Base-by-base conservation (phyloP, 163 green algal genomes). In the Prototheca cutis region DNA sequence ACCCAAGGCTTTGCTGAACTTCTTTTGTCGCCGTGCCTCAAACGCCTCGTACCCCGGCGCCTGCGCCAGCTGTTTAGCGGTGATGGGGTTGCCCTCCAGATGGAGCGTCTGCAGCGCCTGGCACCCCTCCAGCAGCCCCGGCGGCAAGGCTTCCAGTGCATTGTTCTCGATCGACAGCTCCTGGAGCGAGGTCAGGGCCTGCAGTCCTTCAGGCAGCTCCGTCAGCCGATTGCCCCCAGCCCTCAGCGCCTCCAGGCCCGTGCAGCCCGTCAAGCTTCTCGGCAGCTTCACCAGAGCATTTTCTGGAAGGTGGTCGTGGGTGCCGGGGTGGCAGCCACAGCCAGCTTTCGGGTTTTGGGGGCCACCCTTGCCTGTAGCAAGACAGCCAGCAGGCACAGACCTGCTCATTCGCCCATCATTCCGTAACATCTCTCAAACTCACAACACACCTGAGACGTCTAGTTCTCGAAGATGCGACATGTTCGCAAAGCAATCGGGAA, bases 1-100 rank as follows among this genome's bases (percentile, higher is more conserved):
- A 15, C 65, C 72, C 5, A 91, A 70, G 4, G 62, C 61, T 54
- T 87, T 86, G 63, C 79, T 70, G 47, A 76, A 87, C 57, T 90
- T 91, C 27, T 30, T 55, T 42, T 66, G 63, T 5, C 84, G 64
- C 34, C 84, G 66, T 34, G 61, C 65, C 48, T 91, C 81, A 69
- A 84, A 87, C 3, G 67, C 71, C 6, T 67, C 40, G 55, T 64
- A 86, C 1, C 83, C 80, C 0, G 71, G 55, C 5, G 70, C 83
- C 3, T 42, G 62, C 51, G 79, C 36, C 29, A 86, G 54, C 18
- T 53, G 48, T 34, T 73, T 45, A 17, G 66, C 4, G 21, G 59
- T 71, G 54, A 87, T 76, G 34, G 76, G 71, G 51, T 81, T 85
- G 47, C 62, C 60, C 45, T 90, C 83, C 47, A 91, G 67, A 2